Evolutionary conservation across 148 eudicot species (phyloP), one percentile per base, ranked within the genome.

Genomic region (Selenicereus undatus): DNA sequence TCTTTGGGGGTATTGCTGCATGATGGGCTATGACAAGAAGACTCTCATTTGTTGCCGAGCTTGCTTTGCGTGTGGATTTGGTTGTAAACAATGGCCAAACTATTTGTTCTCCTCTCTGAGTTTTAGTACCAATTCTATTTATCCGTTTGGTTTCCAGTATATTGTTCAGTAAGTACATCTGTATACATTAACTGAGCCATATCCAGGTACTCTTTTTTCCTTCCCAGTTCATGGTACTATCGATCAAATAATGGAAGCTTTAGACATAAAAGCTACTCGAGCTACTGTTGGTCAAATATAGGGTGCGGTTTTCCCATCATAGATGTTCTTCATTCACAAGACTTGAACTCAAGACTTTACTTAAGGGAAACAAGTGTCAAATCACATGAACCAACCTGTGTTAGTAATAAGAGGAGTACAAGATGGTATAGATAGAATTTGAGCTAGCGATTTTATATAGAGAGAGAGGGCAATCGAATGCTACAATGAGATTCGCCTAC

Each of bases 1-100:
- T 95, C 58, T 91, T 89, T 81, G 89, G 86, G 70, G 84, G 80
- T 64, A 83, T 84, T 85, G 88, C 88, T 79, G 97, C 84, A 50
- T 91, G 81, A 91, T 80, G 79, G 64, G 79, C 35, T 51, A 71
- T 78, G 80, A 84, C 70, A 48, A 54, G 82, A 71, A 32, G 79
- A 48, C 30, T 73, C 30, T n/a, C 17, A 66, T 2, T 66, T 27
- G 35, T 45, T 66, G 18, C 52, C 71, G 78, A 74, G 78, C 77
- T 66, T 74, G 74, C 72, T 64, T 48, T 72, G 51, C 54, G 65
- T 64, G 65, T 42, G 52, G 68, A 20, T 56, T 74, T 79, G 64
- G 79, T 74, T 60, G n/a, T 29, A 43, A 60, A 79, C 78, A 73
- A 17, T 32, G 48, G 50, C 45, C 69, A 60, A 60, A 73, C 71